Evolutionary conservation across 2,329 filamentous ascomycete species (phyloP), one percentile per base, ranked within the genome.

Genomic region (Nothophaeocryptopus gaeumannii): DNA sequence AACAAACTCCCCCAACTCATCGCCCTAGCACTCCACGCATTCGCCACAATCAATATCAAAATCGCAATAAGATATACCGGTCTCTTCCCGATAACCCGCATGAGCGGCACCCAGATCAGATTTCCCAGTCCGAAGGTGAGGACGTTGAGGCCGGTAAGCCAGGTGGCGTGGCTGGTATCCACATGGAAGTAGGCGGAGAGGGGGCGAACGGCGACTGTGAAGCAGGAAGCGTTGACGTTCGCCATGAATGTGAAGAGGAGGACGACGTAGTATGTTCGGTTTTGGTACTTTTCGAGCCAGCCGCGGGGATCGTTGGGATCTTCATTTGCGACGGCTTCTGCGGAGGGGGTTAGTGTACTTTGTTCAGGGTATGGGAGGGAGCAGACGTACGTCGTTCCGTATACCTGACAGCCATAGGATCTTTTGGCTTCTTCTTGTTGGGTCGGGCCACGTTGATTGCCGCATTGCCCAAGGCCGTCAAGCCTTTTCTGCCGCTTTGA

Each of bases 161-260:
- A 61, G 10, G 60, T 60, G 2, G 64, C 57, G 29, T 55, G 51
- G 5, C 51, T 62, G 5, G 45, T 20, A 29, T 47, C 54, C n/a
- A 51, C 58, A 12, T 57, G 48, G 47, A 67, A 70, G 20, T 70
- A 63, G 33, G 63, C 56, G 30, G 58, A 52, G 1, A 72, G 57
- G 3, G 66, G 61, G 32, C 63, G 50, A 8, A 66, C 63, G 3
- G 69, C 68, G 13, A 71, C 66, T 9, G 68, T 69, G 55, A 71
- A 70, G 42, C 69, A 70, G 39, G 64, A 68, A 14, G 64, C 62
- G 50, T 72, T 72, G 44, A 69, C 63, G 41, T 69, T 70, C 47
- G 69, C 67, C 7, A 72, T 63, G 51, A 72, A 71, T 5, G 67
- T 70, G 58, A 70, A 72, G 45, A 65, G 63, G 53, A 70, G 71